phyloP scores from a whole-genome alignment of 805 yeast species.

The Kluyveromyces aestuarii region DNA sequence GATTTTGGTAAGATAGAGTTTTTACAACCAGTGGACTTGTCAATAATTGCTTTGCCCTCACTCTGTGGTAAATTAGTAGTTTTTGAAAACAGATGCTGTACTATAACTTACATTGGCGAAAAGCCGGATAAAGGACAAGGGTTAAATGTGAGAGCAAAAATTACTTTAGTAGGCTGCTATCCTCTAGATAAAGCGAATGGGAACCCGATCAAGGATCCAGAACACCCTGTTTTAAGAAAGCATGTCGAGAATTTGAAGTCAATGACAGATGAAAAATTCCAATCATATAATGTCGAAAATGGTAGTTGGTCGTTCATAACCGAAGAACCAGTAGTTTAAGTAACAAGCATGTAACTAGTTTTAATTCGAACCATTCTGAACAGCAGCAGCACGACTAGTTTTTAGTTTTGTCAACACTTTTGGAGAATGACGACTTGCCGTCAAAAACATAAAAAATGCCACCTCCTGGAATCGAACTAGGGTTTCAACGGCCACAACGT shows the following conservation, averaged over 20 bases:
- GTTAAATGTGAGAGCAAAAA: conserved; percentile 63
- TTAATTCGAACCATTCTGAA: too few species aligned
- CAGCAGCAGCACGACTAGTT: too few species aligned
- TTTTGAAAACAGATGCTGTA: conserved; percentile 50
- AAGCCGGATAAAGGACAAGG: conserved; percentile 73
- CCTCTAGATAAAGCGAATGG: conserved; percentile 69
- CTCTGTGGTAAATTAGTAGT: conserved; percentile 58
- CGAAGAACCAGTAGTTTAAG: conserved; percentile 10
- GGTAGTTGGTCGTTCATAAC: conserved; percentile 62
- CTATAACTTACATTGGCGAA: conserved; percentile 35
- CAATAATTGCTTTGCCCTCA: conserved; percentile 51
- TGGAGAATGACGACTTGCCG: too few species aligned
- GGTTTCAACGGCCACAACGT: conserved; percentile 70
- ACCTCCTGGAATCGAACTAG: conserved; percentile 68
- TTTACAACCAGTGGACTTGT: conserved; percentile 72
- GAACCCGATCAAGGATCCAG: conserved; percentile 66
- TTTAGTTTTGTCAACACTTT: too few species aligned
- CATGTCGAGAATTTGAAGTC: conserved; percentile 62
- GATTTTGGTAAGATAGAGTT: conserved; percentile 69
- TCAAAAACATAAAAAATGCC: conserved; percentile 42
- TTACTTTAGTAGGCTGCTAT: conserved; percentile 71
- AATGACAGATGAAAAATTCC: conserved; percentile 52
- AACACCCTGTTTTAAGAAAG: conserved; percentile 57
- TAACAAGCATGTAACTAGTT: neutral
- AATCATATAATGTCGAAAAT: conserved; percentile 64